A percentile compares a stretch with the other conserved stretches of the same genome.
phyloP scores from a whole-genome alignment of 2,329 filamentous ascomycete genomes.

The Aspergillus sp. region DNA sequence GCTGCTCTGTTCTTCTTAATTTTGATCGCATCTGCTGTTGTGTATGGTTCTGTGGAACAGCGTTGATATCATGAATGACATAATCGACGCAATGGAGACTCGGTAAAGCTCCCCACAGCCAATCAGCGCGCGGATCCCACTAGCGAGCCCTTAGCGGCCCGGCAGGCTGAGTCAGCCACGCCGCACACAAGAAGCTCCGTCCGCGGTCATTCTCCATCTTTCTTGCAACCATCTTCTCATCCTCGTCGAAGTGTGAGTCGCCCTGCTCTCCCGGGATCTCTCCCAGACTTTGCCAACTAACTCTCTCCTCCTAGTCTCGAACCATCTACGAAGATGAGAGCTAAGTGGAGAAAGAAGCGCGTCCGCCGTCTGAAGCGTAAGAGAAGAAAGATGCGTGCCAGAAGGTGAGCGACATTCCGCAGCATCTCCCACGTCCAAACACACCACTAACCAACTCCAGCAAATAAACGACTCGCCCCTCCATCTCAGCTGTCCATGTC shows the following conservation, averaged over 20 bases:
- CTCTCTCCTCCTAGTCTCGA: constrained; percentile 25
- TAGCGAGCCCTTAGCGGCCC: constrained; percentile 32
- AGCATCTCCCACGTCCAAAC: neutral
- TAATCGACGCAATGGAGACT: constrained; percentile 13
- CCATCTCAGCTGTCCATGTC: constrained; percentile 51
- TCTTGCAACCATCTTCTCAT: constrained; percentile 46
- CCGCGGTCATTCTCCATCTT: constrained; percentile 32
- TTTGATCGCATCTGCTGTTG: too few relatives aligned
- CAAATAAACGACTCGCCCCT: constrained; percentile 66
- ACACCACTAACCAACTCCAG: constrained; percentile 41
- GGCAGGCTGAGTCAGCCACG: constrained; percentile 38
- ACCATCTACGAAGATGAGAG: constrained; percentile 66
- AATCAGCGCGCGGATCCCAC: constrained; percentile 14
- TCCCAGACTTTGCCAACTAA: constrained; percentile 11
- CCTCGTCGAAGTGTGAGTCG: constrained; percentile 44
- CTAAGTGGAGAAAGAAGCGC: constrained; percentile 99
- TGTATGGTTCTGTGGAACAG: neutral
- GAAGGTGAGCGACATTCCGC: constrained; percentile 68
- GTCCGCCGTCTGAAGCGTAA: constrained; percentile 99
- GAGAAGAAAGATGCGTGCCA: constrained; percentile 99
- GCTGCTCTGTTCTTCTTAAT: too few relatives aligned
- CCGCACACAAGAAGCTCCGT: constrained; percentile 41
- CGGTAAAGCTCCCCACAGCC: constrained; percentile 19
- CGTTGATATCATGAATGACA: constrained; percentile 6
- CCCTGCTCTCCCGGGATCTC: constrained; percentile 3